Percentiles rank a stretch among this genome's conserved stretches.
phyloP scores from a whole-genome alignment of 176 grass and related monocot genomes.

The Musa schizocarpa region DNA sequence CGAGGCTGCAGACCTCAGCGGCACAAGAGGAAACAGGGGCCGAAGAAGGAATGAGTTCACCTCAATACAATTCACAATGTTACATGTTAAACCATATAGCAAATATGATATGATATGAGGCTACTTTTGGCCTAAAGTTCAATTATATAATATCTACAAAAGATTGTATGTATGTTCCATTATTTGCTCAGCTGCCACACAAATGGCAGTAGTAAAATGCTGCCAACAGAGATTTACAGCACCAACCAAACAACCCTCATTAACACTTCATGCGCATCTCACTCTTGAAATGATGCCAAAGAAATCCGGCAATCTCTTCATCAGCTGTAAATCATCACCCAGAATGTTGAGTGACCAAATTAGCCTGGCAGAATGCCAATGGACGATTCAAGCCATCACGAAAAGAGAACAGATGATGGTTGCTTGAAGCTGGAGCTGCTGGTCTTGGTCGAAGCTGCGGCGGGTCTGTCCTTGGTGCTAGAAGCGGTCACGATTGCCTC shows the following conservation, averaged over 20 bases:
- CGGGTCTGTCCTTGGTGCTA: constrained; percentile 44
- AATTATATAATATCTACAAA: constrained; percentile 11
- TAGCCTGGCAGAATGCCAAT: neutral
- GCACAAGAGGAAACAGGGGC: no score
- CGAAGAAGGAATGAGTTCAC: no score
- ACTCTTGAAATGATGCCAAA: neutral
- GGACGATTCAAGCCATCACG: constrained; percentile 24
- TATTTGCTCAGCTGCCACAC: constrained; percentile 10
- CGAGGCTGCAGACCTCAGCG: no score
- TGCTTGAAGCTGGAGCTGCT: constrained; percentile 45
- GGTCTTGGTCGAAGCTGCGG: constrained; percentile 33
- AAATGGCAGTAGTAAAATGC: constrained; percentile 2
- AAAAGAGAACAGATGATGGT: constrained; percentile 48
- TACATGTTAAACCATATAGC: neutral
- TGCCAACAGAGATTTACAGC: neutral
- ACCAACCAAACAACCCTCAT: neutral
- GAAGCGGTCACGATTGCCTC: constrained; percentile 11
- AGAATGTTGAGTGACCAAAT: neutral
- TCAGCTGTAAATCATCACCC: neutral
- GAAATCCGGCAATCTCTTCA: neutral
- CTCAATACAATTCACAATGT: neutral
- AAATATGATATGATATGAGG: neutral
- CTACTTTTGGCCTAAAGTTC: neutral
- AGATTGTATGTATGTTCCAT: neutral
- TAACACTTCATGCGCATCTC: neutral